Percentiles rank a stretch among this genome's conserved stretches.
These are phyloP conservation scores for Larix kaempferi DNA, from an alignment of 75 land plant species.

Conservation along the genomic window DNA sequence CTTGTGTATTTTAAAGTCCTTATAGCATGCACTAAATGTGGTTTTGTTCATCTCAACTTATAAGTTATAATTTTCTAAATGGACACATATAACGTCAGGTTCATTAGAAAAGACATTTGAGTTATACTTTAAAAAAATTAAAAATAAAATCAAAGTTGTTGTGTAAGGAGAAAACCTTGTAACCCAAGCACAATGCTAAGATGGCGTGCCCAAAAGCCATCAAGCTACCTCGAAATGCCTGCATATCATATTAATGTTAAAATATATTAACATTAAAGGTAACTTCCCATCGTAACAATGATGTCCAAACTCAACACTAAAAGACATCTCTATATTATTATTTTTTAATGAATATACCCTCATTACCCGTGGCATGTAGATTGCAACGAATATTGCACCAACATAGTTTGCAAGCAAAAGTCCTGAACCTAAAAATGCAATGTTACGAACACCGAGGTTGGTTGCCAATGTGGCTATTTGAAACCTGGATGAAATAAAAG, in stretches of 20 bases:
- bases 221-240: neutral
- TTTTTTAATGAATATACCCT: neutral
- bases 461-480: constrained; percentile 96
- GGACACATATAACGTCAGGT: too few species aligned
- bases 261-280: neutral
- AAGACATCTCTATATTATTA: neutral
- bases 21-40: too few species aligned
- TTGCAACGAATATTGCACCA: constrained; percentile 70
- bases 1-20: too few species aligned
- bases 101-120: too few species aligned
- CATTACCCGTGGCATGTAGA: constrained; percentile 76
- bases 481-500: constrained; percentile 38
- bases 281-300: neutral
- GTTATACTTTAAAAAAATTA: too few species aligned
- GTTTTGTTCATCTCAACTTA: too few species aligned
- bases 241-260: neutral
- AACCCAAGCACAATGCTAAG: neutral
- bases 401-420: constrained; percentile 78
- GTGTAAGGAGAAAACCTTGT: neutral
- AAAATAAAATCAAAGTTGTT: too few species aligned
- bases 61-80: too few species aligned
- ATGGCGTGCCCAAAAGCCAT: neutral
- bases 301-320: too few species aligned
- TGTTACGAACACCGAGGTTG: constrained; percentile 88
- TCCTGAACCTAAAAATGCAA: constrained; percentile 89